Conservation (phyloP, 495 filamentous ascomycete genomes). For the Aspergillus cavernicola region DNA sequence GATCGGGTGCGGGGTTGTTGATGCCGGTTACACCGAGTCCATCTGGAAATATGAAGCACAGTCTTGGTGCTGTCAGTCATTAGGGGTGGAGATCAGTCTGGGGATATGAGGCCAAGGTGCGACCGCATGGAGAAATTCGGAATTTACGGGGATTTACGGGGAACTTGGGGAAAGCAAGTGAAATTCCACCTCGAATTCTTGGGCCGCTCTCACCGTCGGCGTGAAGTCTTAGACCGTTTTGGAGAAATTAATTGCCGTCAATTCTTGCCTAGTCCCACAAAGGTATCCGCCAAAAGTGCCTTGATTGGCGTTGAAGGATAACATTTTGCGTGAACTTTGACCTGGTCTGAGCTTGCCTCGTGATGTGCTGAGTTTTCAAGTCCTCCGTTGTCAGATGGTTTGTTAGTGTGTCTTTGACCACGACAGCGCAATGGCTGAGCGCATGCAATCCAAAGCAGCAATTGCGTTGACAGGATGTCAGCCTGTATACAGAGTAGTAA, state of each 20-base stretch:
- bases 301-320: constrained; percentile 15
- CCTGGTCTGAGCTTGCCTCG: constrained; percentile 6
- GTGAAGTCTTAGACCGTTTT: too few relatives aligned
- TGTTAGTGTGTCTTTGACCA: too few relatives aligned
- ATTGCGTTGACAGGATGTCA: too few relatives aligned
- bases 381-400: too few relatives aligned
- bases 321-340: neutral
- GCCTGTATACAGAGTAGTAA: too few relatives aligned
- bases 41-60: too few relatives aligned
- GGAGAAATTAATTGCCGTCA: neutral
- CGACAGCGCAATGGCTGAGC: too few relatives aligned
- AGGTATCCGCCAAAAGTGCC: constrained; percentile 10
- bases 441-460: too few relatives aligned
- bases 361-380: constrained; percentile 9
- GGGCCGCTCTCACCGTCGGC: too few relatives aligned
- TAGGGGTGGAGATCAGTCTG: constrained; percentile 1
- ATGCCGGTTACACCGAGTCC: too few relatives aligned
- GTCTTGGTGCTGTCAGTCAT: neutral
- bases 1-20: too few relatives aligned
- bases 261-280: constrained; percentile 17
- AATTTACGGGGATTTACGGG: constrained; percentile 5
- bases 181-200: neutral
- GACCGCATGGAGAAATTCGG: neutral
- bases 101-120: neutral
- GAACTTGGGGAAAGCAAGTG: neutral